Conservation (phyloP, 2,329 filamentous ascomycete species). For the Talaromyces sp. region DNA sequence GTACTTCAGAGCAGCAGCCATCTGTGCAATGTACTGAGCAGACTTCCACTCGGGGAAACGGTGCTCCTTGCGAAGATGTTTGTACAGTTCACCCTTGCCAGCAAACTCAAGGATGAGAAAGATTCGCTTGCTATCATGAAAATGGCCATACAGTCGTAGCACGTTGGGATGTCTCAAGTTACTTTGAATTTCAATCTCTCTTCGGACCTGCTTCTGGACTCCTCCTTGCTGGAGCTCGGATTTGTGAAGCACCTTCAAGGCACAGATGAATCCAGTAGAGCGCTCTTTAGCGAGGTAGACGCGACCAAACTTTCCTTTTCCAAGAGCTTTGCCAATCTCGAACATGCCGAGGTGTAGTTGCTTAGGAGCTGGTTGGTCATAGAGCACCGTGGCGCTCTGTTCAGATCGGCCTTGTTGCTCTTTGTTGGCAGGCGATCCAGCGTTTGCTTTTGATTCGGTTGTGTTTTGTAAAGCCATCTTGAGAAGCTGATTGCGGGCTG, state of each 20-base stretch:
- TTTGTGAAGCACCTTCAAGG: constrained; percentile 83
- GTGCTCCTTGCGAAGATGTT: constrained; percentile 73
- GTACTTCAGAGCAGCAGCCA: constrained; percentile 85
- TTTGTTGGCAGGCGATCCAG: constrained; percentile 61
- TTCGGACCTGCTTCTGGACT: constrained; percentile 81
- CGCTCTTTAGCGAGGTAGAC: constrained; percentile 82
- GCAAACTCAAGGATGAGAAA: constrained; percentile 86
- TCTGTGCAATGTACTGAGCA: constrained; percentile 82
- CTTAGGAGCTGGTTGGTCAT: constrained; percentile 55
- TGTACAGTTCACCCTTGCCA: constrained; percentile 81
- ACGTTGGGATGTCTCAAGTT: constrained; percentile 85
- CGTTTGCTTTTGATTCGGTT: constrained; percentile 58
- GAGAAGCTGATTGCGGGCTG: constrained; percentile 73
- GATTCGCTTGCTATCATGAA: constrained; percentile 83
- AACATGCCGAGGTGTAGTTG: constrained; percentile 90
- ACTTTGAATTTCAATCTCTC: constrained; percentile 86
- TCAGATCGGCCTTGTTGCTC: constrained; percentile 47
- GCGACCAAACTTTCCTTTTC: constrained; percentile 83
- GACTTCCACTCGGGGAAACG: constrained; percentile 83
- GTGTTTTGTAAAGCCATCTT: constrained; percentile 81
- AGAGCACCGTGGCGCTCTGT: constrained; percentile 43
- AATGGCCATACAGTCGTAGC: constrained; percentile 77
- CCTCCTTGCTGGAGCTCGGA: constrained; percentile 73
- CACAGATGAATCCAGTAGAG: constrained; percentile 76
- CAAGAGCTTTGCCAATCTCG: constrained; percentile 80